These are phyloP conservation scores for Glycine soja DNA, from an alignment of 306 rosid genomes.

Conservation along the genomic window DNA sequence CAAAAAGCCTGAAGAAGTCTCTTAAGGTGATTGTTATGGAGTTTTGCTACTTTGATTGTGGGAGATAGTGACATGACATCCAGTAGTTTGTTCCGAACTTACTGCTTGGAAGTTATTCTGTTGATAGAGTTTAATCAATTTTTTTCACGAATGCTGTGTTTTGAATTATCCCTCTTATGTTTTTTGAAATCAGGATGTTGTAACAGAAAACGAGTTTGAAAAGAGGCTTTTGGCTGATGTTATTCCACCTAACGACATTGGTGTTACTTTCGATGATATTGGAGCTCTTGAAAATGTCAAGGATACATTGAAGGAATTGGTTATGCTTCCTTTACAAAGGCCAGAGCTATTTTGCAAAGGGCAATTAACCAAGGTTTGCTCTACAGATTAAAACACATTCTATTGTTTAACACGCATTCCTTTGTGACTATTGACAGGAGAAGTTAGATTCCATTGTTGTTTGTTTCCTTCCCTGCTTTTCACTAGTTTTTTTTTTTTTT, in stretches of 20 bases:
- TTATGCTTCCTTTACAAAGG: slow-evolving; percentile 99
- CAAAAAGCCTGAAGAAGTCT: slow-evolving; percentile 92
- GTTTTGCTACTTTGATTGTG: slow-evolving; percentile 42
- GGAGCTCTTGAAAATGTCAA: slow-evolving; percentile 99
- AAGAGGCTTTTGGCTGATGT: slow-evolving; percentile 97
- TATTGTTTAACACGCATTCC: slow-evolving; percentile 29
- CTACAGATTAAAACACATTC: slow-evolving; percentile 16
- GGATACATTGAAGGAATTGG: slow-evolving; percentile 97
- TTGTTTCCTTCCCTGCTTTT: slow-evolving; percentile 34
- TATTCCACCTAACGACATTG: slow-evolving; percentile 96
- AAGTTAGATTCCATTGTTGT: slow-evolving; percentile 20
- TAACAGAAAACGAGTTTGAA: slow-evolving; percentile 97
- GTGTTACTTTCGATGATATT: slow-evolving; percentile 98
- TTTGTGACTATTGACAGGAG: slow-evolving; percentile 17
- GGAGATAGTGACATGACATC: not conserved
- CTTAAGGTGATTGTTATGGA: slow-evolving; percentile 76
- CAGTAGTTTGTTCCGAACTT: slow-evolving; percentile 32
- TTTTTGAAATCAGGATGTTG: slow-evolving; percentile 82
- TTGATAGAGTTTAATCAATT: not conserved
- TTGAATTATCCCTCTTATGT: slow-evolving; percentile 43
- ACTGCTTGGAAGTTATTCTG: slow-evolving; percentile 9
- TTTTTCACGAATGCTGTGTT: slow-evolving; percentile 26
- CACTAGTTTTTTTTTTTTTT: too few species aligned
- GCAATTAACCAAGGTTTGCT: slow-evolving; percentile 90
- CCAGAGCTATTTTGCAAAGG: slow-evolving; percentile 99